A percentile compares a stretch with the other conserved stretches of the same genome.
Conservation (phyloP, 2,329 filamentous ascomycete genomes). For the Cryphonectria radicalis region DNA sequence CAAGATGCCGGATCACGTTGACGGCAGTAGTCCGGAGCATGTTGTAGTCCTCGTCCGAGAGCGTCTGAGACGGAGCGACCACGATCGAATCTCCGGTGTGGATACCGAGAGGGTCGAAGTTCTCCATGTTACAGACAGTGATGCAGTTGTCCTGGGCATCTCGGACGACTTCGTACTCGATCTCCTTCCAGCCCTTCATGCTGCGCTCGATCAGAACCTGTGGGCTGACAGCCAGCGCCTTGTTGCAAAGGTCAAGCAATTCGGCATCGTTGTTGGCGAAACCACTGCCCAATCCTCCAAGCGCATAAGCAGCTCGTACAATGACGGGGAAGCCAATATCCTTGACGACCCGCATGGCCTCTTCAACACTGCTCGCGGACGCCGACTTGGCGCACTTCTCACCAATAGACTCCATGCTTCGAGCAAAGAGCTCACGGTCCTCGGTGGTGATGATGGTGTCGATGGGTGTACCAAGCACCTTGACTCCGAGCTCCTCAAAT, state of each 20-base stretch:
- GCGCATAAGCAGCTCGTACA: slow-evolving; percentile 91
- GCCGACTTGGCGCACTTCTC: slow-evolving; percentile 98
- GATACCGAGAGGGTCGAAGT: slow-evolving; percentile 96
- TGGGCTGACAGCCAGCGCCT: slow-evolving; percentile 91
- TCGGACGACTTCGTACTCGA: slow-evolving; percentile 97
- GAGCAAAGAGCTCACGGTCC: slow-evolving; percentile 94
- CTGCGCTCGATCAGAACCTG: slow-evolving; percentile 96
- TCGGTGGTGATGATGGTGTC: slow-evolving; percentile 99
- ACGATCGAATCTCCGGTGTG: slow-evolving; percentile 99
- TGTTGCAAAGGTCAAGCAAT: slow-evolving; percentile 85
- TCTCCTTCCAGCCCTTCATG: slow-evolving; percentile 99
- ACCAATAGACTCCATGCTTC: slow-evolving; percentile 97
- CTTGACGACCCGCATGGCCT: slow-evolving; percentile 86
- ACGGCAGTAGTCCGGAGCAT: slow-evolving; percentile 98
- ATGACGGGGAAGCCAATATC: slow-evolving; percentile 96
- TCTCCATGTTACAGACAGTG: slow-evolving; percentile 98
- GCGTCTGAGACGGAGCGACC: slow-evolving; percentile 92
- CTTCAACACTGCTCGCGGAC: slow-evolving; percentile 84
- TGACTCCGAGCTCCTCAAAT: slow-evolving; percentile 88
- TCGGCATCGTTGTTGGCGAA: slow-evolving; percentile 89
- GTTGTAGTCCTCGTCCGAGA: slow-evolving; percentile 98
- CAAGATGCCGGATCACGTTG: slow-evolving; percentile 96
- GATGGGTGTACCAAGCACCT: slow-evolving; percentile 94
- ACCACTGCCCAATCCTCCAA: slow-evolving; percentile 92
- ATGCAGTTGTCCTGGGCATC: slow-evolving; percentile 99